phyloP scores from a whole-genome alignment of 2,329 filamentous ascomycete species.

The Monosporascus ibericus region DNA sequence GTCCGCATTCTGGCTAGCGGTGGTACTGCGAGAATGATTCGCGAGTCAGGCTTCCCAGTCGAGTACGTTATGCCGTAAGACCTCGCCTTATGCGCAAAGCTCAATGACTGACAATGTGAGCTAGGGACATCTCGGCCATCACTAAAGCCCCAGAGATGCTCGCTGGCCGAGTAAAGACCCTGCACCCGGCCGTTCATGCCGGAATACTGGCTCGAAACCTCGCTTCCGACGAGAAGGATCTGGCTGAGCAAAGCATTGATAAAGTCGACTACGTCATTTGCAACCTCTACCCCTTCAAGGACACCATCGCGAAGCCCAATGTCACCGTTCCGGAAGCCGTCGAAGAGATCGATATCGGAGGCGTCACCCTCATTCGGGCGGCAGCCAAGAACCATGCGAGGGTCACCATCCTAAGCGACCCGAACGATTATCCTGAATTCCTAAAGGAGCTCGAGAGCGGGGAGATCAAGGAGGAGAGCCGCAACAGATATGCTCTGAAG shows the following conservation, averaged over 20 bases:
- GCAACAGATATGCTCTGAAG: conserved; percentile 89
- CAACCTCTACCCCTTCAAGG: conserved; percentile 99
- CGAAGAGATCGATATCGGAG: conserved; percentile 97
- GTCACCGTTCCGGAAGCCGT: conserved; percentile 95
- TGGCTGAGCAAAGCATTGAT: conserved; percentile 88
- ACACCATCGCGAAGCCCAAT: conserved; percentile 93
- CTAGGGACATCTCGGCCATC: conserved; percentile 92
- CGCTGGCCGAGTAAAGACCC: conserved; percentile 72
- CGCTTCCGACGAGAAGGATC: conserved; percentile 92
- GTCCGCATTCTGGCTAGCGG: conserved; percentile 91
- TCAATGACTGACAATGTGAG: conserved; percentile 10
- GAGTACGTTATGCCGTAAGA: conserved; percentile 55
- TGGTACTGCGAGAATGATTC: conserved; percentile 92
- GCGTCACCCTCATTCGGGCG: conserved; percentile 91
- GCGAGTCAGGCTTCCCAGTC: conserved; percentile 90
- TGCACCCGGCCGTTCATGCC: conserved; percentile 87
- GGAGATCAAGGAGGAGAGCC: conserved; percentile 77
- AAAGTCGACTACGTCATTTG: conserved; percentile 96
- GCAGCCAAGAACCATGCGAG: conserved; percentile 97
- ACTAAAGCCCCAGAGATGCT: conserved; percentile 97
- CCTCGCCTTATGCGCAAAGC: conserved; percentile 1
- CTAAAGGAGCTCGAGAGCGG: conserved; percentile 83
- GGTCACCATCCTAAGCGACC: conserved; percentile 93
- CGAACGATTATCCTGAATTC: conserved; percentile 89
- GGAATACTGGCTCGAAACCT: conserved; percentile 92